Base-by-base conservation (phyloP, 345 rosid genomes). In the Barbarea vulgaris region DNA sequence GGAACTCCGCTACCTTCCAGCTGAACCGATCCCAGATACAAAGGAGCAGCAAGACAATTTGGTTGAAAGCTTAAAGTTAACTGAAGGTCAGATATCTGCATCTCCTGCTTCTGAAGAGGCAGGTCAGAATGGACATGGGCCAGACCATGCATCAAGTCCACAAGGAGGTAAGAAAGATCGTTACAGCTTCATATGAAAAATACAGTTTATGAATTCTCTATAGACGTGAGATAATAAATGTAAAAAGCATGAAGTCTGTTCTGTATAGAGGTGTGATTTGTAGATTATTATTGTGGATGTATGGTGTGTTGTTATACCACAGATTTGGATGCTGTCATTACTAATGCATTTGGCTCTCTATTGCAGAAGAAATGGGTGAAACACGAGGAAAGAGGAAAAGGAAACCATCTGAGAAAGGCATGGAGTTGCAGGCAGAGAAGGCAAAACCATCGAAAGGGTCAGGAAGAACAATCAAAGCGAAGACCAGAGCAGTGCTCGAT, bases 401-500 rank as follows among this genome's bases (percentile, higher is more conserved):
- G 68, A 95, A 70, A 81, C 99, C 98, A 68, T 95, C 99, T 5
- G 97, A 93, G 85, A 95, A 95, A 83, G 98, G 94, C 74, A 76
- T 95, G 82, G 97, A 86, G 81, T 80, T 93, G 84, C 99, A 90
- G 79, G 99, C 94, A 25, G 96, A 88, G 87, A 93, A 88, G 86
- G 92, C 81, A 82, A 92, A 87, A 74, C 97, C 97, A 7, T 47
- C 70, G 64, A 91, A 89, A 79, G 74, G 81, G 76, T 82, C 91
- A 36, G 80, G 88, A 79, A 85, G 84, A 83, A 67, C 75, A 77
- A 84, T 86, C 54, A 89, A 86, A 87, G 67, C 68, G 50, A 90
- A 82, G 80, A 70, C 41, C 78, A 89, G 87, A 88, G 67, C 82
- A 71, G 75, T 75, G 42, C 73, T 78, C 71, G 95, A 86, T 64